phyloP scores from a whole-genome alignment of 345 rosid species.

The Conringia planisiliqua region DNA sequence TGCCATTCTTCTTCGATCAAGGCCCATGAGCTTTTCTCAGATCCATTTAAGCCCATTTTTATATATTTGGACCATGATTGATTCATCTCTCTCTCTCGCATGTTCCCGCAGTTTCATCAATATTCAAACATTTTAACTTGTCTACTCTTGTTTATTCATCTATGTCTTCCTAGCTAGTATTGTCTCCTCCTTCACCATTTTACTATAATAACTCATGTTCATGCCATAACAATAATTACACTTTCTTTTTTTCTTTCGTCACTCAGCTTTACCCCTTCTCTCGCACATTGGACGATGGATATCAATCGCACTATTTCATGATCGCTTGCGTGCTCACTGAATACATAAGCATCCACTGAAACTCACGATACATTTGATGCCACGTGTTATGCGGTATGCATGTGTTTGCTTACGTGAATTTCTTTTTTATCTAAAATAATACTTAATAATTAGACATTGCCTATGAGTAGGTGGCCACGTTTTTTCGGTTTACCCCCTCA shows the following conservation, averaged over 20 bases:
- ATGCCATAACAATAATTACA: too few species aligned
- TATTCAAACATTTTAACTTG: too few species aligned
- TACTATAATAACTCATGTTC: too few species aligned
- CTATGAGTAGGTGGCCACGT: conserved; percentile 32
- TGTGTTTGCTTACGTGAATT: background rate
- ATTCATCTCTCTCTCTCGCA: too few species aligned
- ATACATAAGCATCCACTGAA: conserved; percentile 17
- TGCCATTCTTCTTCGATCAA: too few species aligned
- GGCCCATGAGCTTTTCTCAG: too few species aligned
- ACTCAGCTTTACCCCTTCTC: background rate
- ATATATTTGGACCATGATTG: too few species aligned
- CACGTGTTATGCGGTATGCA: conserved; percentile 3
- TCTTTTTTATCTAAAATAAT: background rate
- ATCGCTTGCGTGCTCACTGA: background rate
- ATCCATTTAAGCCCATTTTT: too few species aligned
- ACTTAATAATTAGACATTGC: background rate
- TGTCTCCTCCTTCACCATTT: too few species aligned
- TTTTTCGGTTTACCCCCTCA: conserved; percentile 21
- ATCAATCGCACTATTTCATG: background rate
- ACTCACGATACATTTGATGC: background rate
- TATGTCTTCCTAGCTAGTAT: too few species aligned
- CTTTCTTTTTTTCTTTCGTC: background rate
- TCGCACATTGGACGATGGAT: conserved; percentile 1
- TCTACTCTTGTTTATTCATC: too few species aligned
- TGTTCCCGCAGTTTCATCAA: too few species aligned